A percentile compares a stretch with the other conserved stretches of the same genome.
Conservation (phyloP, 108 stramenopile species). For the Seminavis robusta region DNA sequence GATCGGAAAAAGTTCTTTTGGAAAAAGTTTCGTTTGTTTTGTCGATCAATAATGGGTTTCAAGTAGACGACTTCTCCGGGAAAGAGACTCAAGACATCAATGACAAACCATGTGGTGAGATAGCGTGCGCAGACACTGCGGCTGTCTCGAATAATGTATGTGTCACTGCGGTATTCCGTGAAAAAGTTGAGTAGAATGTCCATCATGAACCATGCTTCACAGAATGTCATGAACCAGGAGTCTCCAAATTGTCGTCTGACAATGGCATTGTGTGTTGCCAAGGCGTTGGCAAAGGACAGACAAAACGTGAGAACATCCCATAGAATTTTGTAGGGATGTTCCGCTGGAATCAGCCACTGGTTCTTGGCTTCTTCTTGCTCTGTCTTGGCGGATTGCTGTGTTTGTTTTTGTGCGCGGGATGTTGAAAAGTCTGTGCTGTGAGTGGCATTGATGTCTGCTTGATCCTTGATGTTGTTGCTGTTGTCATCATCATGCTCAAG, state of each 20-base stretch:
- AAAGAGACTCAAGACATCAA: slow-evolving; percentile 68
- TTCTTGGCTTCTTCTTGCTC: too few species aligned
- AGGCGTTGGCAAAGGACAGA: slow-evolving; percentile 63
- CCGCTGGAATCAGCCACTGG: slow-evolving; percentile 64
- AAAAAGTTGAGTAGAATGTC: slow-evolving; percentile 84
- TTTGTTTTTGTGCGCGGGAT: too few species aligned
- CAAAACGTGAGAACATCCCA: slow-evolving; percentile 81
- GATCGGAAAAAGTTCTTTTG: slow-evolving; percentile 77
- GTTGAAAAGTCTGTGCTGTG: too few species aligned
- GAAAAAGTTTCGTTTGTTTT: slow-evolving; percentile 63
- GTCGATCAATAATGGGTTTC: slow-evolving; percentile 71
- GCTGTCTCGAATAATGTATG: slow-evolving; percentile 52
- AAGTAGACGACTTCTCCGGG: slow-evolving; percentile 81
- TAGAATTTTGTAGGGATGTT: slow-evolving; percentile 75
- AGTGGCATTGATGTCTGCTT: too few species aligned
- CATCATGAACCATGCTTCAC: slow-evolving; percentile 73
- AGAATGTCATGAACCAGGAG: slow-evolving; percentile 45
- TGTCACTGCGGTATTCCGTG: slow-evolving; percentile 63
- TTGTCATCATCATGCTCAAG: too few species aligned
- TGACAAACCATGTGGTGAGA: slow-evolving; percentile 82
- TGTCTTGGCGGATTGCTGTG: too few species aligned
- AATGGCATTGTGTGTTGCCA: slow-evolving; percentile 65
- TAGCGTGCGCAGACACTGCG: slow-evolving; percentile 80
- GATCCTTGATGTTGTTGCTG: too few species aligned
- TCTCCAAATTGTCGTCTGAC: slow-evolving; percentile 54